Percentiles rank a stretch among this genome's conserved stretches.
phyloP scores from a whole-genome alignment of 1,284 basidiomycete genomes.

The Hymenochaete sp. region DNA sequence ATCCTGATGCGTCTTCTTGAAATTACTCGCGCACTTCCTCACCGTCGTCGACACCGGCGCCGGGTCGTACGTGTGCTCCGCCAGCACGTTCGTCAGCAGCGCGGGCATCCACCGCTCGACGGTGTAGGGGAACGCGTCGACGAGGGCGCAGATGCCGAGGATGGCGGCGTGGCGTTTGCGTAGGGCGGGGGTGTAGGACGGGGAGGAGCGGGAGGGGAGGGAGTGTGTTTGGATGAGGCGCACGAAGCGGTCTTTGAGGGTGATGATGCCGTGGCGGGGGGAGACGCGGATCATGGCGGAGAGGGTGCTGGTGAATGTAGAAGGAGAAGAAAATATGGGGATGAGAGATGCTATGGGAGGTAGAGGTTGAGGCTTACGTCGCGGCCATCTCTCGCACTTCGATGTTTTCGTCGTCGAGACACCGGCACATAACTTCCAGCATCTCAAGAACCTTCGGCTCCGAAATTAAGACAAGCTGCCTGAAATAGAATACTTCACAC shows the following conservation, averaged over 20 bases:
- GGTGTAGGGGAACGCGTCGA: slow-evolving; percentile 79
- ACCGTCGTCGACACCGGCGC: slow-evolving; percentile 69
- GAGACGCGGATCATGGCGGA: slow-evolving; percentile 76
- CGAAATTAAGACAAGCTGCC: slow-evolving; percentile 54
- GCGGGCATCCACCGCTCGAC: slow-evolving; percentile 82
- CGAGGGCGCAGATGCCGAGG: slow-evolving; percentile 68
- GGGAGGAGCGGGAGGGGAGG: slow-evolving; percentile 48
- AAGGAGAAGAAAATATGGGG: background rate
- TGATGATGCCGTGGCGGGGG: slow-evolving; percentile 63
- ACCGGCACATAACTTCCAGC: slow-evolving; percentile 61
- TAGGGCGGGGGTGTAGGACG: slow-evolving; percentile 53
- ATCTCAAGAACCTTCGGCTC: slow-evolving; percentile 60
- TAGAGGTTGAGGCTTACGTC: slow-evolving; percentile 38
- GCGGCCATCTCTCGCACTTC: slow-evolving; percentile 73
- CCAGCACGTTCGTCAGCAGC: slow-evolving; percentile 59
- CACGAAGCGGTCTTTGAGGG: slow-evolving; percentile 66
- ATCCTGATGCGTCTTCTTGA: slow-evolving; percentile 73
- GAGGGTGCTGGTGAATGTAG: slow-evolving; percentile 45
- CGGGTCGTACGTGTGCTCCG: slow-evolving; percentile 78
- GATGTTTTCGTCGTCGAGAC: slow-evolving; percentile 65
- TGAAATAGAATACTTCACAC: slow-evolving; percentile 65
- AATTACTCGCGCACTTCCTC: slow-evolving; percentile 63
- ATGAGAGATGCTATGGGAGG: background rate
- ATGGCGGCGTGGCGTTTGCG: slow-evolving; percentile 72
- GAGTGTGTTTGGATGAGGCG: slow-evolving; percentile 51